Evolutionary conservation across 2,329 filamentous ascomycete species (phyloP).

Genomic region (Xylariaceae sp.): DNA sequence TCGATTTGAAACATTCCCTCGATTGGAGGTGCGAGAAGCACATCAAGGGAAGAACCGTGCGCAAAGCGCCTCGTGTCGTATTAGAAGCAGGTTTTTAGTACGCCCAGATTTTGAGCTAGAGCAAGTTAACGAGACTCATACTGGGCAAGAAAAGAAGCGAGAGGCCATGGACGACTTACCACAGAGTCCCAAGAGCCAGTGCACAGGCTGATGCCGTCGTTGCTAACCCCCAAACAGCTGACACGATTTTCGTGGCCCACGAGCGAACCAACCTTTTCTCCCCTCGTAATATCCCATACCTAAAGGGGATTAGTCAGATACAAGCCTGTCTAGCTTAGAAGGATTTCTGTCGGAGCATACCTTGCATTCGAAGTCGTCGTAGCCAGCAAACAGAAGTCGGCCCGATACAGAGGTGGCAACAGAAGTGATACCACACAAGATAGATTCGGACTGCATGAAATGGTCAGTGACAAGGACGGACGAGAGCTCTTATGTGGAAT

Average conservation of each 20-base stretch:
- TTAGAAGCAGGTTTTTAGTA: conserved; percentile 59
- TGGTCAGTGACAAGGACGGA: conserved; percentile 29
- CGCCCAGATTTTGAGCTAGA: conserved; percentile 85
- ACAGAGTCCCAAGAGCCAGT: conserved; percentile 99
- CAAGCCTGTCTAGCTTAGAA: not conserved
- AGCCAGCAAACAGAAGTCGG: conserved; percentile 92
- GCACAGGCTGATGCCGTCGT: conserved; percentile 98
- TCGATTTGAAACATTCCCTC: conserved; percentile 46
- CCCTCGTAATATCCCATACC: conserved; percentile 98
- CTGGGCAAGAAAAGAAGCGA: not conserved
- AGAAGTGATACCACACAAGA: conserved; percentile 96
- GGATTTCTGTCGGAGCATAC: conserved; percentile 57
- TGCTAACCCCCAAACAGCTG: conserved; percentile 97
- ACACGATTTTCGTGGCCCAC: conserved; percentile 99
- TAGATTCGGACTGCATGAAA: conserved; percentile 81
- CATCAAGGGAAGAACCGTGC: not conserved
- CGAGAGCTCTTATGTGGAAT: not conserved
- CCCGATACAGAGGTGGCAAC: conserved; percentile 98
- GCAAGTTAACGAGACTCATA: conserved; percentile 52
- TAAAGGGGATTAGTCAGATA: conserved; percentile 47
- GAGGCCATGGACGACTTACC: conserved; percentile 64
- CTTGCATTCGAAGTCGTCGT: conserved; percentile 99
- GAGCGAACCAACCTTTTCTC: conserved; percentile 94
- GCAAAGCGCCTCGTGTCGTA: conserved; percentile 24
- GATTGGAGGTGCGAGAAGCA: conserved; percentile 12